These are phyloP conservation scores for Ilyonectria mors-panacis DNA, from an alignment of 2,329 filamentous ascomycete genomes.

Conservation along the genomic window DNA sequence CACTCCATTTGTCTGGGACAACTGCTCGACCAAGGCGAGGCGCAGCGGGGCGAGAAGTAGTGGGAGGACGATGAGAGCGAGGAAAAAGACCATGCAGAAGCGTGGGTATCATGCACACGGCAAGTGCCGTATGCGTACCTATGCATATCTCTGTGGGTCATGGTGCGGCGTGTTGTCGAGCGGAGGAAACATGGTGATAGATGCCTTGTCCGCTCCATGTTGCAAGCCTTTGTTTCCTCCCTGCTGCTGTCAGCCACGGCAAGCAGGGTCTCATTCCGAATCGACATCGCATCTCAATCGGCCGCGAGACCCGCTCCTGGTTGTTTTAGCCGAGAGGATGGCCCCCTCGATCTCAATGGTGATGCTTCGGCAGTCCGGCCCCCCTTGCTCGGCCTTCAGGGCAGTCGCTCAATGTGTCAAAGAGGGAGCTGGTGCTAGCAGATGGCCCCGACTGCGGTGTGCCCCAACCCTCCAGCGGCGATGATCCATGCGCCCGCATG, in stretches of 20 bases:
- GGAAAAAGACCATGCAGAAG: background rate
- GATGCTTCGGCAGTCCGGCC: conserved; percentile 4
- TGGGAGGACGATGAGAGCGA: background rate
- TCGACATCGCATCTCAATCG: conserved; percentile 21
- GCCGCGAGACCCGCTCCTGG: conserved; percentile 6
- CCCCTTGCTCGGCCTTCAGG: background rate
- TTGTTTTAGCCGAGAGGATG: conserved; percentile 16
- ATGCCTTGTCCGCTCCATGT: background rate
- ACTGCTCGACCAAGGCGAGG: background rate
- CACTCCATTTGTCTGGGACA: conserved; percentile 19
- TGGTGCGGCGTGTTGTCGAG: background rate
- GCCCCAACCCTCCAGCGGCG: background rate
- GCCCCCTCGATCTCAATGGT: conserved; percentile 13
- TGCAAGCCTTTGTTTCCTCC: conserved; percentile 4
- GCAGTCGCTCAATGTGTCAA: background rate
- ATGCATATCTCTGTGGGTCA: background rate
- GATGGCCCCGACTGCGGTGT: conserved; percentile 1
- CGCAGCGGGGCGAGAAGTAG: background rate
- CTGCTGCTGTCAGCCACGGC: background rate
- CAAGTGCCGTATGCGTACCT: background rate
- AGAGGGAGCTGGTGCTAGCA: conserved; percentile 10
- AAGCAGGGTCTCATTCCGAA: conserved; percentile 16
- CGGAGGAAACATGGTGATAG: conserved; percentile 20
- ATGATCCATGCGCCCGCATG: background rate
- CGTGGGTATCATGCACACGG: background rate